phyloP scores from a whole-genome alignment of 495 filamentous ascomycete species.

The Bryoglossum gracile region DNA sequence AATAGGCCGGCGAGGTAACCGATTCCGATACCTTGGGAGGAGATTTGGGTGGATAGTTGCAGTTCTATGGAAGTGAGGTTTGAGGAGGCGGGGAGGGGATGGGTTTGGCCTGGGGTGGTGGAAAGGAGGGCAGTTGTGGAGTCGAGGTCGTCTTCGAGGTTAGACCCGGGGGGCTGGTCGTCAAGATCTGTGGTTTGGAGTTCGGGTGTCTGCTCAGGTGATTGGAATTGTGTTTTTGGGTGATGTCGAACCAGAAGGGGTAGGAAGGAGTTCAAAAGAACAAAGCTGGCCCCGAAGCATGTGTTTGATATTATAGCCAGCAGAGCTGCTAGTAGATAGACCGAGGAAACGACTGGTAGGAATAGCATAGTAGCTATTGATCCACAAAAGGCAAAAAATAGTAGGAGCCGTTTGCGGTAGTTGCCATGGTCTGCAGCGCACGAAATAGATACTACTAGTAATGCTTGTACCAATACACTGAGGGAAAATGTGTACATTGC shows the following conservation, averaged over 20 bases:
- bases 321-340: constrained; percentile 74
- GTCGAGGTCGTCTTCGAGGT: constrained; percentile 26
- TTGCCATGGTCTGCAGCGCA: constrained; percentile 93
- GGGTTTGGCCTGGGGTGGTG: constrained; percentile 30
- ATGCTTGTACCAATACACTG: constrained; percentile 79
- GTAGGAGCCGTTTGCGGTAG: constrained; percentile 79
- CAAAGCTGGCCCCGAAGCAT: constrained; percentile 81
- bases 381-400: constrained; percentile 76
- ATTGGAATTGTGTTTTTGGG: constrained; percentile 38
- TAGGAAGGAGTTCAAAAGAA: constrained; percentile 76
- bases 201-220: constrained; percentile 29
- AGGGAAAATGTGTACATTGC: constrained; percentile 97
- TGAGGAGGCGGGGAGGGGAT: constrained; percentile 2
- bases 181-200: constrained; percentile 8
- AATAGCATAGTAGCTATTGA: constrained; percentile 83
- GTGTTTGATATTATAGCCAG: constrained; percentile 87
- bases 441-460: constrained; percentile 91
- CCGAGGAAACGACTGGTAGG: constrained; percentile 60
- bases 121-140: constrained; percentile 41
- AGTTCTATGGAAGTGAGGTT: constrained; percentile 55
- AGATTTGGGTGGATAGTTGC: constrained; percentile 73
- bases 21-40: constrained; percentile 81
- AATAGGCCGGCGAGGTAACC: constrained; percentile 80
- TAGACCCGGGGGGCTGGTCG: constrained; percentile 24
- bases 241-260: constrained; percentile 76